phyloP scores from a whole-genome alignment of 306 rosid genomes.

The Prunus armeniaca region DNA sequence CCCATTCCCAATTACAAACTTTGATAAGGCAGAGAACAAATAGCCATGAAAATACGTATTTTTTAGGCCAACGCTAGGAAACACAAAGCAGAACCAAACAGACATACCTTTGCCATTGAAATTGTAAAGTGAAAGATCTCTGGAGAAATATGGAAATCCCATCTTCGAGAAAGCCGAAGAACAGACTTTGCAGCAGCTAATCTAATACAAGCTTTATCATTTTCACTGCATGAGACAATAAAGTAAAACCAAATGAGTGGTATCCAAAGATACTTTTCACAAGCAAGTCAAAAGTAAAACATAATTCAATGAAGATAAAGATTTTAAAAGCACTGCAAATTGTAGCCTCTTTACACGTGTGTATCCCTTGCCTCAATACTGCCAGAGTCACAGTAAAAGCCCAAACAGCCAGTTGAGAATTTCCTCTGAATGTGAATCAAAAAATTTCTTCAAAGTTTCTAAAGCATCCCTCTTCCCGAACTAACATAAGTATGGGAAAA shows the following conservation, averaged over 20 bases:
- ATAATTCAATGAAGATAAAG: neutral
- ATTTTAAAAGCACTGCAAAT: neutral
- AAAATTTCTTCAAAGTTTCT: neutral
- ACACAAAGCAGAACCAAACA: conserved; percentile 13
- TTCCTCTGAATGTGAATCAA: neutral
- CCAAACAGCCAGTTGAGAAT: neutral
- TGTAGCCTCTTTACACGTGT: neutral
- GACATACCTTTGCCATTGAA: conserved; percentile 62
- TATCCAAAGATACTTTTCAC: neutral
- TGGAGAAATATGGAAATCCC: conserved; percentile 81
- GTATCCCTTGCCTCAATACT: neutral
- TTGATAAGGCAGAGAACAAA: neutral
- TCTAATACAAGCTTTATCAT: conserved; percentile 51
- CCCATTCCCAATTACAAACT: neutral
- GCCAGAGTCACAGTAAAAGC: neutral
- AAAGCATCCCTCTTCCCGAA: neutral
- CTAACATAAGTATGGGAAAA: neutral
- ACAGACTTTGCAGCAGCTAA: conserved; percentile 84
- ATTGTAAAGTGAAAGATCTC: conserved; percentile 53
- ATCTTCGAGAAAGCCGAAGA: conserved; percentile 74
- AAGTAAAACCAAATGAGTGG: conserved; percentile 18
- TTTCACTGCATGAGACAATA: conserved; percentile 46
- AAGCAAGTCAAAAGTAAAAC: neutral
- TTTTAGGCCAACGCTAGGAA: neutral
- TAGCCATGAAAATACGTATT: neutral